phyloP scores from a whole-genome alignment of 2,329 filamentous ascomycete genomes.

The Colletotrichum karsti region DNA sequence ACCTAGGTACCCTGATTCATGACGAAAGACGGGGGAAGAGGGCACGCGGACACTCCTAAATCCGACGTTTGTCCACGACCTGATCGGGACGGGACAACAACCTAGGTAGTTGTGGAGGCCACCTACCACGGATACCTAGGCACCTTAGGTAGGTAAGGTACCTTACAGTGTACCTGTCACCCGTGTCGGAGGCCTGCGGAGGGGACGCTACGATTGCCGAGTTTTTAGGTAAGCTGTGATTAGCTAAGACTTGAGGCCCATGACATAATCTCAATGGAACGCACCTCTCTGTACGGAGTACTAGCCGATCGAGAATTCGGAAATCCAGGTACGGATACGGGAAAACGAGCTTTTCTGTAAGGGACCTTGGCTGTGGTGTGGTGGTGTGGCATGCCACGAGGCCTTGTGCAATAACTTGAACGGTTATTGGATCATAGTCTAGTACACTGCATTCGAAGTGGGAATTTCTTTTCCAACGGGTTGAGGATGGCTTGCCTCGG shows the following conservation, averaged over 20 bases:
- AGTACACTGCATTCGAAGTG: slow-evolving; percentile 1
- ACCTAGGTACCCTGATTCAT: too few relatives aligned
- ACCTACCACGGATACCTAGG: too few relatives aligned
- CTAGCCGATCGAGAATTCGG: not conserved
- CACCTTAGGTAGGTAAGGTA: too few relatives aligned
- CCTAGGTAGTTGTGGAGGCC: too few relatives aligned
- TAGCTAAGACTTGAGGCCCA: too few relatives aligned
- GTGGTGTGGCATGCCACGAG: slow-evolving; percentile 9
- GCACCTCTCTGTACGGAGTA: too few relatives aligned
- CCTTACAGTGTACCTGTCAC: too few relatives aligned
- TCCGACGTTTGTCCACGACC: not conserved
- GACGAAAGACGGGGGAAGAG: not conserved
- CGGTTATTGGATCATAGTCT: not conserved
- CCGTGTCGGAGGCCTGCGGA: too few relatives aligned
- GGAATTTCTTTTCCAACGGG: not conserved
- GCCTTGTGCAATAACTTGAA: not conserved
- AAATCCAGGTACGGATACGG: not conserved
- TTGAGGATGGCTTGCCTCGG: slow-evolving; percentile 18
- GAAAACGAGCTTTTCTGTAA: not conserved
- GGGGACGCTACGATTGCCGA: too few relatives aligned
- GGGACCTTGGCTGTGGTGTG: not conserved
- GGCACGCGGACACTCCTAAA: not conserved
- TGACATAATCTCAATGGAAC: too few relatives aligned
- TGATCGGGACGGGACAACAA: too few relatives aligned
- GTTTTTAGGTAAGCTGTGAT: too few relatives aligned